Evolutionary conservation across 306 rosid genomes (phyloP), one percentile per base, ranked within the genome.

Genomic region (Pterocarpus macrocarpus): DNA sequence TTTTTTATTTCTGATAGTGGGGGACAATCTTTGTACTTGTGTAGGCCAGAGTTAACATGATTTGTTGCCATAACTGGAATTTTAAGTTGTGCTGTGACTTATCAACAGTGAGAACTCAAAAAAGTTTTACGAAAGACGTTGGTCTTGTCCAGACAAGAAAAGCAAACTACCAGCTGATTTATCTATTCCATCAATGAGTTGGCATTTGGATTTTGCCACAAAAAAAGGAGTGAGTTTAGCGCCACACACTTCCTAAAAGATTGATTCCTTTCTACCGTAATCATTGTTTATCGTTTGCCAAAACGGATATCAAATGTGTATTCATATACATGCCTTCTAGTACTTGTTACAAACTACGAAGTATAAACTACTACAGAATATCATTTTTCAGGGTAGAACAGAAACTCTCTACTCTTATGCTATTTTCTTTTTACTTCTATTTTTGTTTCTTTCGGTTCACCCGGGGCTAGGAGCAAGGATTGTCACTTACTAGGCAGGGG

Each of bases 1-100:
- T 50, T 50, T 50, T 50, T 2, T 5, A 47, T 50, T 50, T 50
- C 9, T 16, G 61, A 58, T 71, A 76, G 76, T 81, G 80, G 85
- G 85, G 39, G 68, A 65, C 83, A 71, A 71, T 55, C 77, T 81
- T 36, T 57, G 74, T n/a, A 32, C 68, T 73, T 56, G 30, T 44
- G 50, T 70, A 28, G 84, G 80, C 58, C 73, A 63, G 30, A 32
- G 64, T 33, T 49, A 52, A 80, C 73, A 35, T 80, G 71, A 73
- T 73, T 68, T 76, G 83, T 86, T 70, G 65, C 75, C 81, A 66
- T 61, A 67, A 34, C 79, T 45, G 70, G 70, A 63, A 76, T 64
- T 17, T 68, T 11, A 78, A 28, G 28, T 32, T 68, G 82, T 59
- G 83, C 73, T 77, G 63, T 17, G 67, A n/a, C 64, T 71, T 64